These are phyloP conservation scores for Phoma sp. DNA, from an alignment of 2,329 filamentous ascomycete genomes.

Conservation along the genomic window DNA sequence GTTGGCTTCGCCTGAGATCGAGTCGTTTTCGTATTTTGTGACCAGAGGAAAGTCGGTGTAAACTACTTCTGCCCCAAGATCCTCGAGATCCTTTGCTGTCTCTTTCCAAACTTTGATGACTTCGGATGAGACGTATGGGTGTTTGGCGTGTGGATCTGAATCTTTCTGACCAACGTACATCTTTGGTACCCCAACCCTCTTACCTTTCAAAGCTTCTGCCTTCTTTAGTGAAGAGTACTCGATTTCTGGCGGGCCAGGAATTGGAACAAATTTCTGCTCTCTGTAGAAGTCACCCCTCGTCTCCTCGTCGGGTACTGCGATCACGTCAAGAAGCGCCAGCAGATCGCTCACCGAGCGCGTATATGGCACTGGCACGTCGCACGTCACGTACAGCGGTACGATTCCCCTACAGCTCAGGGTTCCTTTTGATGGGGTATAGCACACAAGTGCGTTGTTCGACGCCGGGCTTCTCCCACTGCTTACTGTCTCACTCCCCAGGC, in stretches of 20 bases:
- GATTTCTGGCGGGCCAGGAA: constrained; percentile 49
- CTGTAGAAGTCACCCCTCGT: constrained; percentile 62
- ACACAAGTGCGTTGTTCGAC: constrained; percentile 63
- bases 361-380: constrained; percentile 62
- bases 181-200: constrained; percentile 57
- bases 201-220: constrained; percentile 48
- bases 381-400: constrained; percentile 64
- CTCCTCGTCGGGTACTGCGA: constrained; percentile 53
- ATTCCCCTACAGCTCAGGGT: constrained; percentile 59
- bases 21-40: constrained; percentile 54
- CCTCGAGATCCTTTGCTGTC: constrained; percentile 48
- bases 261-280: constrained; percentile 54
- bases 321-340: constrained; percentile 57
- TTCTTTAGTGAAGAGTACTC: constrained; percentile 45
- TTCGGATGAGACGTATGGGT: constrained; percentile 44
- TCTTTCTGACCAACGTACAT: constrained; percentile 58
- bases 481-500: constrained; percentile 62
- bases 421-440: constrained; percentile 63
- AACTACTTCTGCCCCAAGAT: constrained; percentile 52
- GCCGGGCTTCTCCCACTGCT: constrained; percentile 64
- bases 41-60: constrained; percentile 56
- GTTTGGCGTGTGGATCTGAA: constrained; percentile 41
- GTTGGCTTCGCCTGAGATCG: constrained; percentile 43
- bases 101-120: constrained; percentile 48
- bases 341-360: constrained; percentile 60